These are phyloP conservation scores for Handroanthus guayacan DNA, from an alignment of 257 asterid species.

Conservation along the genomic window DNA sequence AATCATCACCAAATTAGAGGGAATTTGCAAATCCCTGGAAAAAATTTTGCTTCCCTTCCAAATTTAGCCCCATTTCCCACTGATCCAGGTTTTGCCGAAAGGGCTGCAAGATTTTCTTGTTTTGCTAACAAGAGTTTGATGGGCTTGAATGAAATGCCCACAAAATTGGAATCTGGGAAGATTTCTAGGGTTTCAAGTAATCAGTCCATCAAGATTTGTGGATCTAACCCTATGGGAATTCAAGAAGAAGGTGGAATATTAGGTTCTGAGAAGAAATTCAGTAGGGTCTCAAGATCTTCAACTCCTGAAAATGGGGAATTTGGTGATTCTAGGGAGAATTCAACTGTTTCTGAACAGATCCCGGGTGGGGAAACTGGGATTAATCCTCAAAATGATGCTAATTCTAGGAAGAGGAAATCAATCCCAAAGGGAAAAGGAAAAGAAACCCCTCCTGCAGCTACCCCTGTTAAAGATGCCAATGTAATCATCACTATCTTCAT, in stretches of 20 bases:
- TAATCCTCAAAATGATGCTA: conserved; percentile 39
- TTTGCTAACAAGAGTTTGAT: conserved; percentile 54
- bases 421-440: conserved; percentile 64
- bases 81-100: conserved; percentile 74
- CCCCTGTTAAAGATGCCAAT: conserved; percentile 47
- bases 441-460: conserved; percentile 36
- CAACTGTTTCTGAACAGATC: conserved; percentile 76
- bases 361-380: conserved; percentile 43
- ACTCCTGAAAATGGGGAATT: conserved; percentile 52
- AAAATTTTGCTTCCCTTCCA: conserved; percentile 43
- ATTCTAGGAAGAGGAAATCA: conserved; percentile 78
- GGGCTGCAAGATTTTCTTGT: conserved; percentile 78
- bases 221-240: conserved; percentile 47
- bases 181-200: conserved; percentile 53
- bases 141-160: conserved; percentile 34
- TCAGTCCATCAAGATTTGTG: conserved; percentile 45
- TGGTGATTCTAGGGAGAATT: conserved; percentile 73
- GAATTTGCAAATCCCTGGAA: conserved; percentile 40
- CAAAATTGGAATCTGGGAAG: conserved; percentile 51
- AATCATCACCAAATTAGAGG: conserved; percentile 50
- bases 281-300: conserved; percentile 34
- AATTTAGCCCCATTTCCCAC: conserved; percentile 54
- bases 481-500: conserved; percentile 40
- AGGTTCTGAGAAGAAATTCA: conserved; percentile 42
- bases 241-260: conserved; percentile 43